phyloP scores from a whole-genome alignment of 129 eudicot genomes.

The sunflower (Helianthus annuus) region HanXRQr2.0-SUNRISE NC_035449.2:15417297-15417796 shows the following conservation, averaged over 20 bases:
- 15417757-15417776: constrained; percentile 98
- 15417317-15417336: too few species aligned
- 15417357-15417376: too few species aligned
- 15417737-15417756: constrained; percentile 85
- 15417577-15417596: constrained; percentile 10
- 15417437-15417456: constrained; percentile 90
- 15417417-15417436: not conserved
- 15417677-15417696: constrained; percentile 81
- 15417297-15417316: too few species aligned
- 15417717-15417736: constrained; percentile 80
- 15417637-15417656: constrained; percentile 53
- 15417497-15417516: constrained; percentile 84
- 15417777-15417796: constrained; percentile 98
- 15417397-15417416: too few species aligned
- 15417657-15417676: constrained; percentile 91
- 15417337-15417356: too few species aligned
- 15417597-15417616: constrained; percentile 12
- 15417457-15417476: constrained; percentile 98
- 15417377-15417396: too few species aligned
- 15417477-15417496: constrained; percentile 94
- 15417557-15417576: constrained; percentile 89
- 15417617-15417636: constrained; percentile 17
- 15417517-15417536: constrained; percentile 94
- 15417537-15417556: constrained; percentile 93
- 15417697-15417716: constrained; percentile 89